phyloP scores from a whole-genome alignment of 2,329 filamentous ascomycete species.

The Colletotrichum scovillei region DNA sequence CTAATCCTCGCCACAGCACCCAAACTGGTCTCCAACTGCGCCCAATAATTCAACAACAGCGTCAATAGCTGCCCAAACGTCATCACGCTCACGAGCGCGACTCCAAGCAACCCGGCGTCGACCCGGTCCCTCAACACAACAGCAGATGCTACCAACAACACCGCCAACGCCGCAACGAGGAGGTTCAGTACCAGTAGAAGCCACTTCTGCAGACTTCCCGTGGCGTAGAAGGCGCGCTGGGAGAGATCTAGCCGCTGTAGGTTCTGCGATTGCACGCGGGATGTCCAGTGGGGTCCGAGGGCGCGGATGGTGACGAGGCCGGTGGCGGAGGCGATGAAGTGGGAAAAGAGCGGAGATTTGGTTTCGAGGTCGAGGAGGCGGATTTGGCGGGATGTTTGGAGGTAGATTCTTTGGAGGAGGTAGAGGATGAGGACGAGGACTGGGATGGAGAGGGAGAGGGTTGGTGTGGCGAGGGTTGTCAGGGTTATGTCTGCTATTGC shows the following conservation, averaged over 20 bases:
- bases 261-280: constrained; percentile 55
- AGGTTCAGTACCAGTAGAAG: constrained; percentile 63
- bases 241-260: constrained; percentile 62
- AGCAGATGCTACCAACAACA: constrained; percentile 56
- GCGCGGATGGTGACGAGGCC: constrained; percentile 64
- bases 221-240: constrained; percentile 67
- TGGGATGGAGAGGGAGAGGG: constrained; percentile 58
- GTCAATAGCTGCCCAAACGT: constrained; percentile 47
- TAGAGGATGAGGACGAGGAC: constrained; percentile 41
- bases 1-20: constrained; percentile 43
- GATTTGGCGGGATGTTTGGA: constrained; percentile 55
- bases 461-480: constrained; percentile 55
- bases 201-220: constrained; percentile 69
- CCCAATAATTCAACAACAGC: constrained; percentile 46
- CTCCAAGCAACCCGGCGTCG: constrained; percentile 36
- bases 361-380: constrained; percentile 55
- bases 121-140: constrained; percentile 39
- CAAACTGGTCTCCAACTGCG: constrained; percentile 44
- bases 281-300: constrained; percentile 59
- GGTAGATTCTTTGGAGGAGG: constrained; percentile 50
- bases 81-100: constrained; percentile 45
- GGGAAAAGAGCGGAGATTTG: constrained; percentile 52
- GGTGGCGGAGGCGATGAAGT: constrained; percentile 58
- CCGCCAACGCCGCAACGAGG: constrained; percentile 57
- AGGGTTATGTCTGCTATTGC: constrained; percentile 57